These are phyloP conservation scores for Daldinia loculata DNA, from an alignment of 495 filamentous ascomycete genomes.

Conservation along the genomic window DNA sequence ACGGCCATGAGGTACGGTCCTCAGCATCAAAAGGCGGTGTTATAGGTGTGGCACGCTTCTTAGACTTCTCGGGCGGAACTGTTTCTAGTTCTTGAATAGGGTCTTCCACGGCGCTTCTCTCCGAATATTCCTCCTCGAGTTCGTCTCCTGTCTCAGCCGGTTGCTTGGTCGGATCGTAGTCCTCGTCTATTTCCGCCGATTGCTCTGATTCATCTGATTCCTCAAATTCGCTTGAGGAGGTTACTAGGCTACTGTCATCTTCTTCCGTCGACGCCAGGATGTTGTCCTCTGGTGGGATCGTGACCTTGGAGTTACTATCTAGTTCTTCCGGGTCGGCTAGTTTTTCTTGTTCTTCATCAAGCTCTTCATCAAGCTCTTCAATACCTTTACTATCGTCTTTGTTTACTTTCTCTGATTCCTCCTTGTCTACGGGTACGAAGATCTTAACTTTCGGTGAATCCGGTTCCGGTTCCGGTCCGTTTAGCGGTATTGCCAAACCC, in stretches of 20 bases:
- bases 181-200: not conserved
- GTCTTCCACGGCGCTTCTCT: constrained; percentile 36
- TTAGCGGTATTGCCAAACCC: not conserved
- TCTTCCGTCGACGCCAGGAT: not conserved
- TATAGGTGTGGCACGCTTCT: not conserved
- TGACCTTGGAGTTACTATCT: not conserved
- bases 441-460: not conserved
- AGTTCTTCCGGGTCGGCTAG: not conserved
- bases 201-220: not conserved
- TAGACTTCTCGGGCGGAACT: constrained; percentile 4
- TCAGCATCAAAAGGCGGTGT: too few species aligned
- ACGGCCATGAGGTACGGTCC: too few species aligned
- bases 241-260: not conserved
- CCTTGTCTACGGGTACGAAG: not conserved
- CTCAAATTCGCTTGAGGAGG: not conserved
- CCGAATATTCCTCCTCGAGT: constrained; percentile 38
- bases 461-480: not conserved
- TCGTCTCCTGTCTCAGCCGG: not conserved
- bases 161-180: not conserved
- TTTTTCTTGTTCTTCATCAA: not conserved
- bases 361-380: not conserved
- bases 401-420: not conserved
- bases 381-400: not conserved
- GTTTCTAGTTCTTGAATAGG: constrained; percentile 16
- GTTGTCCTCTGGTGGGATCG: not conserved